Base-by-base conservation (phyloP, 1,284 basidiomycete species). In the Leccinum angustisporum region DNA sequence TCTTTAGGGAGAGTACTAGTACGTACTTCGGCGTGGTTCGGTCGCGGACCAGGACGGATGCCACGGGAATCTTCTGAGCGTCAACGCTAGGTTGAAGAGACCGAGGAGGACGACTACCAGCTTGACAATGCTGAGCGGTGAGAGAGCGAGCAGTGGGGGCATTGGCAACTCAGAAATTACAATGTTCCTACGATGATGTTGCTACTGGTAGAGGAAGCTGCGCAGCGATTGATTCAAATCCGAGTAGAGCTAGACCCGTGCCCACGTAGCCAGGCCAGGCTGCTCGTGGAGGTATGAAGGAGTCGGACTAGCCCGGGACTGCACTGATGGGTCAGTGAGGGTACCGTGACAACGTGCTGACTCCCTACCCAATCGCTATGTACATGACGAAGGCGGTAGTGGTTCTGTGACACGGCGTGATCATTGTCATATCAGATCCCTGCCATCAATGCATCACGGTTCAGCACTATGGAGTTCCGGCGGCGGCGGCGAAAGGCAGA, bases 81-180 rank as follows among this genome's bases (percentile, higher is more conserved):
- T 38, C 30, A 72, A 13, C 0, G 8, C 13, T 38, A 70, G 31
- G 43, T 69, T 69, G 50, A 69, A 54, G 31, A 59, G 8, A 40
- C 68, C 68, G 8, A 69, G 68, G 4, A 72, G 27, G 0, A 72
- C 4, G 21, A 67, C 66, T 14, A 38, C 46, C 10, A 69, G 48
- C 50, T 72, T 72, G 30, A 69, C 54, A 52, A 72, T 3, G 18
- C 56, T 65, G 50, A 69, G 63, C 10, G 70, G 10, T 14, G 64
- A 63, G 43, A 58, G 52, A n/a, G 27, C 27, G 27, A 16, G 16
- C 27, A 21, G 4, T 53, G 21, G 9, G 33, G 25, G 21, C 63
- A 61, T 64, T 30, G n/a, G 10, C 3, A 10, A 30, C 11, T 8
- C 21, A 0, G 6, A n/a, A 43, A 10, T 18, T 6, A 43, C 46